These are phyloP conservation scores for Solanum rostratum DNA, from an alignment of 257 asterid genomes.

Conservation along the genomic window DNA sequence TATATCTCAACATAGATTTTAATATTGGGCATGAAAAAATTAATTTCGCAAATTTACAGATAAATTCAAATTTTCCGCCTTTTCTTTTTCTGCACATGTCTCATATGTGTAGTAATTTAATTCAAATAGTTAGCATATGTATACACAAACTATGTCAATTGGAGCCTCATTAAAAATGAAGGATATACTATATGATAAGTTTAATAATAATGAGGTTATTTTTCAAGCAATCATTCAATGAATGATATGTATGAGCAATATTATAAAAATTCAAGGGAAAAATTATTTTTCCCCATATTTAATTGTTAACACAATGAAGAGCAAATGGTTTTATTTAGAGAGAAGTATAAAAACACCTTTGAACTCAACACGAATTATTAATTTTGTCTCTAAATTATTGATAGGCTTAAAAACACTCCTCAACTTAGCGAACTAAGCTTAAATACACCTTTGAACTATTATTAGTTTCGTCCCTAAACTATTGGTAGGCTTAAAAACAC, in stretches of 20 bases:
- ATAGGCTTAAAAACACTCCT: too few relatives aligned
- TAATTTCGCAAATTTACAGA: not conserved
- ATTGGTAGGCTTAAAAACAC: too few relatives aligned
- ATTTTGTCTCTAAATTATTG: too few relatives aligned
- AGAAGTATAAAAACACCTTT: too few relatives aligned
- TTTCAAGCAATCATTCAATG: not conserved
- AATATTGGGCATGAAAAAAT: not conserved
- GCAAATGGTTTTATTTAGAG: not conserved
- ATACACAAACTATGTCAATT: not conserved
- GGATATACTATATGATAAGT: not conserved
- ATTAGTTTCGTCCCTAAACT: too few relatives aligned
- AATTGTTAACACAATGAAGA: not conserved
- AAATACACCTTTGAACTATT: too few relatives aligned
- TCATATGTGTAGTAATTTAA: not conserved
- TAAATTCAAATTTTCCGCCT: not conserved
- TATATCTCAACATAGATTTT: not conserved
- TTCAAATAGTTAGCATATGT: not conserved
- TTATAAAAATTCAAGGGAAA: not conserved
- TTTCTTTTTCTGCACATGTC: not conserved
- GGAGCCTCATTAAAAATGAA: not conserved
- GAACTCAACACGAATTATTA: too few relatives aligned
- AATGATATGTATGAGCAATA: not conserved
- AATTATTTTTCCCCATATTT: not conserved
- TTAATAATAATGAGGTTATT: not conserved
- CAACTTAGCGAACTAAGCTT: too few relatives aligned